Base-by-base conservation (phyloP, 495 filamentous ascomycete species). In the Penicillium maclennaniae region DNA sequence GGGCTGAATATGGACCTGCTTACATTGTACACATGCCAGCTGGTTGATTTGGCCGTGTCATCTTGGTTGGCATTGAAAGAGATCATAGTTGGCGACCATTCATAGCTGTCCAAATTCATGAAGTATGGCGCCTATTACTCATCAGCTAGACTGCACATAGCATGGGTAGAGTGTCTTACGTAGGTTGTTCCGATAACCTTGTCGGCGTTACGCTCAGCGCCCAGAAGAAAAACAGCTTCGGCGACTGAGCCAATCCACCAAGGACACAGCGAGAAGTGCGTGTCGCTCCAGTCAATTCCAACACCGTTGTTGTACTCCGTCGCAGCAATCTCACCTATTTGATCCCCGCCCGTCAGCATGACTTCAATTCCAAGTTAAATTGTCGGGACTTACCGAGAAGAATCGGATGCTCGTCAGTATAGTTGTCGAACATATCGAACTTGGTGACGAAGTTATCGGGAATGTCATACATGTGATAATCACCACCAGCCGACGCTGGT, bases 181-280 rank as follows among this genome's bases (percentile, higher is more conserved):
- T 72, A 69, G 25, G 67, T 69, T 2, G 67, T 70, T 49, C 68
- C 63, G 15, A 74, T 68, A 19, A 77, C 63, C 45, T 65, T 70
- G 67, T 86, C 79, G 1, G 78, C 71, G 58, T 88, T 88, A 10
- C 84, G 75, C 68, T 89, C 87, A 14, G 80, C 76, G 17, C 83
- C 84, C 42, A 90, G 61, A 12, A 86, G 71, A 56, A 79, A 87
- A 38, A 89, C 79, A 4, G 83, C 84, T 56, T 90, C 86, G 17
- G 72, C 73, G n/a, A 87, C 77, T 14, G 79, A 59, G 12, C 48
- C 68, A 34, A 64, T 62, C 66, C 64, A 71, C 75, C 54, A 84
- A 74, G 61, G 77, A 76, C 85, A 86, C 38, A 59, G n/a, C 16
- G 65, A 62, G 48, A 66, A 68, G 54, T 69, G 59, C 61, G 58